Percentiles rank a stretch among this genome's conserved stretches.
These are phyloP conservation scores for Blattamonas nauphoetae DNA, from an alignment of 78 protist species.

Conservation along the genomic window DNA sequence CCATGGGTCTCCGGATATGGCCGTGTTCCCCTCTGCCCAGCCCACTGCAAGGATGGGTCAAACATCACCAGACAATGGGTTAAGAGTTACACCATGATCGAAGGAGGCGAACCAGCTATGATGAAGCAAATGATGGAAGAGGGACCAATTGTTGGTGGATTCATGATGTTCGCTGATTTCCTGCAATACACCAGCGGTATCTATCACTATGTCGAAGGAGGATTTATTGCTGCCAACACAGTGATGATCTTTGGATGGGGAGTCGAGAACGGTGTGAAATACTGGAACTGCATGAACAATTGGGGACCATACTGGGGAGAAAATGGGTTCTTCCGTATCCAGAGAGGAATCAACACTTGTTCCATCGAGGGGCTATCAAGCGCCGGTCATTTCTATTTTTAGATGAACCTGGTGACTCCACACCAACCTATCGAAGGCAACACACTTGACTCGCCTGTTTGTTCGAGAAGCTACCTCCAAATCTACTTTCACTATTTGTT, in stretches of 20 bases:
- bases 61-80: neutral
- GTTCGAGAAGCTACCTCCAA: too few species aligned
- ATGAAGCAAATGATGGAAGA: neutral
- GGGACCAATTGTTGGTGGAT: constrained; percentile 31
- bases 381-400: too few species aligned
- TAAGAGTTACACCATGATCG: neutral
- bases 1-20: constrained; percentile 13
- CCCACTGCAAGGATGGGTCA: neutral
- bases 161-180: constrained; percentile 29
- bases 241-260: constrained; percentile 37
- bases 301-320: constrained; percentile 40
- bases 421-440: too few species aligned
- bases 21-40: constrained; percentile 11
- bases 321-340: constrained; percentile 25
- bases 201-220: constrained; percentile 22
- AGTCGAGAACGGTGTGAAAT: constrained; percentile 24
- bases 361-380: constrained; percentile 39
- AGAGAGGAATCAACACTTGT: constrained; percentile 31
- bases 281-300: neutral
- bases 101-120: neutral
- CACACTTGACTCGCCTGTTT: too few species aligned
- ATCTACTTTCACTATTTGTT: too few species aligned
- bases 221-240: constrained; percentile 31
- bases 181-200: constrained; percentile 24
- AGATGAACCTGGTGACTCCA: too few species aligned